A percentile compares a stretch with the other conserved stretches of the same genome.
Evolutionary conservation across 768 basidiomycete species (phyloP).

Genomic region (Hygrocybe punicea): DNA sequence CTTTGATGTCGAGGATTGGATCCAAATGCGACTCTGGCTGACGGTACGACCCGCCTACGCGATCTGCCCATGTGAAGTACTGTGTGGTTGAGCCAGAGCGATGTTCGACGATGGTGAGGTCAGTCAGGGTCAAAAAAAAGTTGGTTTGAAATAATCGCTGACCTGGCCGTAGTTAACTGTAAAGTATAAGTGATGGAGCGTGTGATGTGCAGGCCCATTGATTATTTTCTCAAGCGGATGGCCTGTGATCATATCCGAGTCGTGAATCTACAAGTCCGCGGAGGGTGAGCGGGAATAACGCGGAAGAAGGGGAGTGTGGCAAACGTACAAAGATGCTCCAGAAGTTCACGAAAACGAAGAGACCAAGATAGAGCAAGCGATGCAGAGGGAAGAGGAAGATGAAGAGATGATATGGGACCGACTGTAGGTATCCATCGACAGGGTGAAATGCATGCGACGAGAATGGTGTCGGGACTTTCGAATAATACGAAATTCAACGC

Average conservation of each 20-base stretch:
- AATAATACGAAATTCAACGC: slow-evolving; percentile 8
- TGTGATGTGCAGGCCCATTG: slow-evolving; percentile 99
- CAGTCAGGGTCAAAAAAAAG: slow-evolving; percentile 4
- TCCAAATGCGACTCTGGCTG: slow-evolving; percentile 82
- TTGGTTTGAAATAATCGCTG: slow-evolving; percentile 20
- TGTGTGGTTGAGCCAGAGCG: too few species aligned
- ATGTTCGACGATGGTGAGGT: slow-evolving; percentile 10
- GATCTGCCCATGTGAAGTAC: slow-evolving; percentile 98
- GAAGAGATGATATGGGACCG: slow-evolving; percentile 92
- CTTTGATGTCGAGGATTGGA: slow-evolving; percentile 69
- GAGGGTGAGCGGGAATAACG: neutral
- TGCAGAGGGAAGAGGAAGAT: slow-evolving; percentile 89
- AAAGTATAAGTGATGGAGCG: slow-evolving; percentile 94
- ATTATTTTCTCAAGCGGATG: slow-evolving; percentile 84
- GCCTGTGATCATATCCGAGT: slow-evolving; percentile 97
- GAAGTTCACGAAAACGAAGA: slow-evolving; percentile 90
- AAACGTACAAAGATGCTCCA: slow-evolving; percentile 87
- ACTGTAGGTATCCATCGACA: slow-evolving; percentile 90
- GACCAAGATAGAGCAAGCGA: slow-evolving; percentile 72
- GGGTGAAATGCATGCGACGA: slow-evolving; percentile 98
- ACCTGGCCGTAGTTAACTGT: slow-evolving; percentile 94
- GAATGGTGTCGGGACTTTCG: slow-evolving; percentile 89
- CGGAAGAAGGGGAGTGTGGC: neutral
- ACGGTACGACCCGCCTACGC: slow-evolving; percentile 79
- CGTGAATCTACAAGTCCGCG: slow-evolving; percentile 69